Conservation (phyloP, 1,139 yeast species). For the Nakaseomyces delphensis region DNA sequence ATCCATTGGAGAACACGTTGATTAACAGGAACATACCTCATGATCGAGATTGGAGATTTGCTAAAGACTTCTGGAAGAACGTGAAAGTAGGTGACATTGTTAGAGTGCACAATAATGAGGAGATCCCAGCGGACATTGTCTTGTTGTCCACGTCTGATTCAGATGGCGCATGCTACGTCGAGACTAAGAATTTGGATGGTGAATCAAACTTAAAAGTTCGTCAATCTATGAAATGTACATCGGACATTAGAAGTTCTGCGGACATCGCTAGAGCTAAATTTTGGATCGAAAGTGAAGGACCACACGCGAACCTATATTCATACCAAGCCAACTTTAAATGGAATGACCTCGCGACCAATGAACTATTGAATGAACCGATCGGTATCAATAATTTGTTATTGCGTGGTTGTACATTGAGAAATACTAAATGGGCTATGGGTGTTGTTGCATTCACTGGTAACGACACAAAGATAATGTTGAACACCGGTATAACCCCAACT, state of each 20-base stretch:
- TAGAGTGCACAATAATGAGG: slow-evolving; percentile 77
- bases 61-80: slow-evolving; percentile 77
- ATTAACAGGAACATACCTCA: slow-evolving; percentile 24
- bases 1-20: slow-evolving; percentile 8
- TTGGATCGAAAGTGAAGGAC: slow-evolving; percentile 87
- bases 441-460: slow-evolving; percentile 81
- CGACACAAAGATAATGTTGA: slow-evolving; percentile 88
- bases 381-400: slow-evolving; percentile 70
- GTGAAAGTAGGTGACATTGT: slow-evolving; percentile 84
- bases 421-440: slow-evolving; percentile 92
- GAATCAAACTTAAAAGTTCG: slow-evolving; percentile 86
- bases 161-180: slow-evolving; percentile 88
- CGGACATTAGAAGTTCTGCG: slow-evolving; percentile 49
- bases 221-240: slow-evolving; percentile 65
- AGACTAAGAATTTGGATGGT: slow-evolving; percentile 92
- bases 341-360: slow-evolving; percentile 36
- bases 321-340: slow-evolving; percentile 57
- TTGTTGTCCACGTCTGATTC: slow-evolving; percentile 72
- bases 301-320: slow-evolving; percentile 70
- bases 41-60: slow-evolving; percentile 39
- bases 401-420: slow-evolving; percentile 83
- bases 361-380: slow-evolving; percentile 54
- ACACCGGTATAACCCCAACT: slow-evolving; percentile 88
- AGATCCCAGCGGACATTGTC: slow-evolving; percentile 85
- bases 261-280: slow-evolving; percentile 71